Percentiles rank a stretch among this genome's conserved stretches.
These are phyloP conservation scores for Isatis lusitanica DNA, from an alignment of 441 rosid genomes.

Conservation along the genomic window DNA sequence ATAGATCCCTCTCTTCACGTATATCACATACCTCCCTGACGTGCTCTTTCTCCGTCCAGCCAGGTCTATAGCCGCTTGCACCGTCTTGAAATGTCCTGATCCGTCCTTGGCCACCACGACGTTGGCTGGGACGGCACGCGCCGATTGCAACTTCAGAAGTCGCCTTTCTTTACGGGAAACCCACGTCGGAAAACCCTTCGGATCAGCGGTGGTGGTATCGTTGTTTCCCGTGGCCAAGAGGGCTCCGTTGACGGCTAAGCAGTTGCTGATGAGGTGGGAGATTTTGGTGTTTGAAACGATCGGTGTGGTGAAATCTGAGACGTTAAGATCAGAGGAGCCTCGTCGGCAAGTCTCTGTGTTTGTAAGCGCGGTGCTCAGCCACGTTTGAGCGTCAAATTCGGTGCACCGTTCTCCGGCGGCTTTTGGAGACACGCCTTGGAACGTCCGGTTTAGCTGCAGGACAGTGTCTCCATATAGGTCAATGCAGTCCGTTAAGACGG, in stretches of 20 bases:
- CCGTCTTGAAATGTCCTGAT: constrained; percentile 57
- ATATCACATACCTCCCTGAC: constrained; percentile 53
- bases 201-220: background rate
- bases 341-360: constrained; percentile 65
- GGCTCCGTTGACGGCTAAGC: constrained; percentile 47
- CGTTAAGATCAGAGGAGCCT: constrained; percentile 65
- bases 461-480: constrained; percentile 57
- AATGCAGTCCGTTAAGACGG: constrained; percentile 59
- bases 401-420: constrained; percentile 37
- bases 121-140: constrained; percentile 38
- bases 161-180: constrained; percentile 46
- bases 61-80: constrained; percentile 66
- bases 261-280: constrained; percentile 55
- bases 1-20: constrained; percentile 79
- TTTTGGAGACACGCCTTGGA: constrained; percentile 37
- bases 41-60: constrained; percentile 59
- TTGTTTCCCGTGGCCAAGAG: constrained; percentile 33
- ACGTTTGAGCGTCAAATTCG: constrained; percentile 73
- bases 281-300: constrained; percentile 49
- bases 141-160: constrained; percentile 43
- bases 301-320: constrained; percentile 55
- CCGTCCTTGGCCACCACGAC: constrained; percentile 80
- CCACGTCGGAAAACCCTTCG: constrained; percentile 54
- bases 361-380: constrained; percentile 84
- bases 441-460: constrained; percentile 61